Percentiles rank a stretch among this genome's conserved stretches.
Conservation (phyloP, 305 asterid genomes). For the Caryopteris hybrid region DNA sequence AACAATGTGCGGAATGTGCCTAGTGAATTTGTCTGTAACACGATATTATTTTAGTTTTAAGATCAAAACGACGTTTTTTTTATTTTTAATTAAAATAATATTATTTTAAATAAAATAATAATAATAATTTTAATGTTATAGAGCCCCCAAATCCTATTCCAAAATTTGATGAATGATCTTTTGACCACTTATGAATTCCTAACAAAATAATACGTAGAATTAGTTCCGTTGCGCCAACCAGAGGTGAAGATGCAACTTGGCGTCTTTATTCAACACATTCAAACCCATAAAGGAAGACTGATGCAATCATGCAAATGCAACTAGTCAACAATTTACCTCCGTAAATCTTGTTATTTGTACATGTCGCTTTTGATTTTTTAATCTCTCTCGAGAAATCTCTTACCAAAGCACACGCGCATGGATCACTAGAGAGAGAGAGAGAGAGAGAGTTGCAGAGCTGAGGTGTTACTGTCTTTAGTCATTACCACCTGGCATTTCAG, state of each 20-base stretch:
- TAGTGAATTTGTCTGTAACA: too few relatives aligned
- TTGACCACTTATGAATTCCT: not conserved
- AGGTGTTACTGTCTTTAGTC: slow-evolving; percentile 14
- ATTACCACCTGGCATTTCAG: slow-evolving; percentile 39
- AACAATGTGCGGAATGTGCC: too few relatives aligned
- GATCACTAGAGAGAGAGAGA: not conserved
- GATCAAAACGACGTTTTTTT: too few relatives aligned
- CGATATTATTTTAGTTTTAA: too few relatives aligned
- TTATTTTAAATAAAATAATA: too few relatives aligned
- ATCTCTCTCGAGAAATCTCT: not conserved
- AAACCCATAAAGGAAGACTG: slow-evolving; percentile 11
- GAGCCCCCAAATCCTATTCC: too few relatives aligned
- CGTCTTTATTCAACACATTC: not conserved
- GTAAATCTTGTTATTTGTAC: not conserved
- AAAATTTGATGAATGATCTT: too few relatives aligned
- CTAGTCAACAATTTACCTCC: slow-evolving; percentile 22
- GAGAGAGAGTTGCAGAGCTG: slow-evolving; percentile 16
- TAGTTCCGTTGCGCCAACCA: slow-evolving; percentile 20
- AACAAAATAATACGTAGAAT: not conserved
- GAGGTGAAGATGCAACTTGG: slow-evolving; percentile 6
- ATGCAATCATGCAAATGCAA: slow-evolving; percentile 12
- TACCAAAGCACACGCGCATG: not conserved
- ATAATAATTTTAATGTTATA: too few relatives aligned
- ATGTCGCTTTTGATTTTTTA: not conserved
- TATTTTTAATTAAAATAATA: too few relatives aligned